Base-by-base conservation (phyloP, 495 filamentous ascomycete genomes). In the Letharia lupina region DNA sequence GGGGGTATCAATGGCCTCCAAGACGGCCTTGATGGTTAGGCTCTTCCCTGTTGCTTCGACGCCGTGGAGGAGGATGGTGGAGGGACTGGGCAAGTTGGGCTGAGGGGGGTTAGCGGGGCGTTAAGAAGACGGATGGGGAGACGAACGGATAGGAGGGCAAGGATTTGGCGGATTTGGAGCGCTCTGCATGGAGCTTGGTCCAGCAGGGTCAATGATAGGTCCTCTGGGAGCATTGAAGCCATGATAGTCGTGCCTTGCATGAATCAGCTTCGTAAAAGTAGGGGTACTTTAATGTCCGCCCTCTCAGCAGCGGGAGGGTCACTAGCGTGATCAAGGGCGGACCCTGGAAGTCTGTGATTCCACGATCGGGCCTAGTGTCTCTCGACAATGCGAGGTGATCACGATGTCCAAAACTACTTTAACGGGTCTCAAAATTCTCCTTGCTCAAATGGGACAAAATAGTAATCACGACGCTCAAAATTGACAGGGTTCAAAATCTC, bases 31-130 rank as follows among this genome's bases (percentile, higher is more conserved):
- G 33, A 89, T 77, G 60, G 96, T 83, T 61, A 84, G 82, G 37
- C 83, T 89, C 77, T 97, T 98, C 67, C 94, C 95, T 1, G 93
- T 97, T n/a, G 91, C 87, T 68, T 91, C 86, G n/a, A 91, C 84
- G 28, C 94, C 94, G 70, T 98, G 84, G 57, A 94, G 75, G 9
- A 96, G 85, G 4, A 98, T 69, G 52, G 86, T 88, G 28, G 58
- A 39, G 28, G 45, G 37, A 18, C 37, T 61, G 15, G 64, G 64
- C 2, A 39, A 31, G n/a, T 8, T 50, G 40, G 44, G 44, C 64
- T 60, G 50, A 15, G 42, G 16, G 16, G 8, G 42, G 5, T 66
- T 39, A 61, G 35, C 39, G 7, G 20, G 23, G 9, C 10, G 58
- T 48, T 33, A 5, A 61, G 12, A 45, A 23, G 40, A 23, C 31